Evolutionary conservation across 345 rosid genomes (phyloP).

Genomic region (Corchorus olitorius): DNA sequence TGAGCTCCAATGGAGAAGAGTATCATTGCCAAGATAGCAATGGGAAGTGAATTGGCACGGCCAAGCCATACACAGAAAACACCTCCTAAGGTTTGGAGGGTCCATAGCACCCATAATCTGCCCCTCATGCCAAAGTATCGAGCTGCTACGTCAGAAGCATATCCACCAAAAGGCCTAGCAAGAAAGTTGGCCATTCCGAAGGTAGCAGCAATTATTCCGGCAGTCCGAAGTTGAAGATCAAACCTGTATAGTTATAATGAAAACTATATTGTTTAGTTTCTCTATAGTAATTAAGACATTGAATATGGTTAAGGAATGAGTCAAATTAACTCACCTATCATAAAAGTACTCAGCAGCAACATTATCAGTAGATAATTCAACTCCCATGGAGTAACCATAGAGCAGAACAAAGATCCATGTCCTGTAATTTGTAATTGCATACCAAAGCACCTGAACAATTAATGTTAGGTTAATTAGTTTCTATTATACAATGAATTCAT

Average conservation of each 20-base stretch:
- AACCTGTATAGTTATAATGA: conserved; percentile 38
- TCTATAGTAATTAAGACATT: background rate
- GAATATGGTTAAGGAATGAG: background rate
- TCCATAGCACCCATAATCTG: conserved; percentile 74
- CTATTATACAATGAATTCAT: background rate
- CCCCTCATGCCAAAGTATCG: conserved; percentile 77
- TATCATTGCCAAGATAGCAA: conserved; percentile 66
- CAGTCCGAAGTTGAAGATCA: conserved; percentile 66
- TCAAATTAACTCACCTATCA: conserved; percentile 46
- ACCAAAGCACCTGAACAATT: conserved; percentile 61
- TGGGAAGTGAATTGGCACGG: conserved; percentile 56
- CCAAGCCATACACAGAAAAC: conserved; percentile 77
- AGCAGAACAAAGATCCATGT: conserved; percentile 90
- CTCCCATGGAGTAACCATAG: conserved; percentile 89
- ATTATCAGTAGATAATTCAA: conserved; percentile 75
- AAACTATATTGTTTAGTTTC: background rate
- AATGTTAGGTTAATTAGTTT: too few relatives aligned
- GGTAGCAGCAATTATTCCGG: conserved; percentile 70
- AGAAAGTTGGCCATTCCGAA: conserved; percentile 81
- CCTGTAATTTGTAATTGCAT: conserved; percentile 80
- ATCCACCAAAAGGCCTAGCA: conserved; percentile 85
- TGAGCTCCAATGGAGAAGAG: conserved; percentile 73
- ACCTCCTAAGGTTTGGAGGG: conserved; percentile 71
- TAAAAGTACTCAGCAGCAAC: conserved; percentile 83
- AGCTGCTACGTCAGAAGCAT: conserved; percentile 57